Evolutionary conservation across 192 early-diverging fungal genomes (phyloP).

Genomic region (Thamnidium elegans): DNA sequence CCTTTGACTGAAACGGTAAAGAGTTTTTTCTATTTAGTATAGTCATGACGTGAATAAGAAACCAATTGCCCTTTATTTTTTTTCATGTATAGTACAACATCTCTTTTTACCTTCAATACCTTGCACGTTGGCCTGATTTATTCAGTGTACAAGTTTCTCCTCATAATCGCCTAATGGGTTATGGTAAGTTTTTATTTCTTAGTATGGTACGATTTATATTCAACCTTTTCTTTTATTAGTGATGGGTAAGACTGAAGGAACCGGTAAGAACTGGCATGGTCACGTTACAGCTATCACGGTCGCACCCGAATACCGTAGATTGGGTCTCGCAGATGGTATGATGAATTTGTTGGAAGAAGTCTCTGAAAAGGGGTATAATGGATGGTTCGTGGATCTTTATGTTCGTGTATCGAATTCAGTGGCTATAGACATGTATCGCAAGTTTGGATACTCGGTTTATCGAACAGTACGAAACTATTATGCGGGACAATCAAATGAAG

Average conservation of each 20-base stretch:
- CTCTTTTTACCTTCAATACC: slow-evolving; percentile 89
- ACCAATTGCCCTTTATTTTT: background rate
- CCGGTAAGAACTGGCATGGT: slow-evolving; percentile 88
- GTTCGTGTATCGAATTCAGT: slow-evolving; percentile 89
- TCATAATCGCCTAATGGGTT: slow-evolving; percentile 75
- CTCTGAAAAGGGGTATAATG: slow-evolving; percentile 84
- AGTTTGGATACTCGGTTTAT: slow-evolving; percentile 90
- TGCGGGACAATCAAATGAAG: slow-evolving; percentile 66
- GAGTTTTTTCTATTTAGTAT: background rate
- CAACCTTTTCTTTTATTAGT: slow-evolving; percentile 38
- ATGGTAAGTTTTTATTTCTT: slow-evolving; percentile 49
- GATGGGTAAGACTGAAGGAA: slow-evolving; percentile 97
- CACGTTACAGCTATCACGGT: slow-evolving; percentile 98
- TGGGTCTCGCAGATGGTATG: slow-evolving; percentile 85
- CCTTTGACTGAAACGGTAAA: slow-evolving; percentile 89
- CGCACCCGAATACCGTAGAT: slow-evolving; percentile 87
- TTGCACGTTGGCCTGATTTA: slow-evolving; percentile 92
- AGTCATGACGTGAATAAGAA: background rate
- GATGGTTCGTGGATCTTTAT: slow-evolving; percentile 96
- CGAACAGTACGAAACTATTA: slow-evolving; percentile 90
- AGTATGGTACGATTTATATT: no score
- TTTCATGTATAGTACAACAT: slow-evolving; percentile 75
- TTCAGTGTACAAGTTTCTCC: slow-evolving; percentile 82
- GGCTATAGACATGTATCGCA: slow-evolving; percentile 90
- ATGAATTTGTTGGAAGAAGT: slow-evolving; percentile 90